phyloP scores from a whole-genome alignment of 768 basidiomycete genomes.

The Trametes villosa region DNA sequence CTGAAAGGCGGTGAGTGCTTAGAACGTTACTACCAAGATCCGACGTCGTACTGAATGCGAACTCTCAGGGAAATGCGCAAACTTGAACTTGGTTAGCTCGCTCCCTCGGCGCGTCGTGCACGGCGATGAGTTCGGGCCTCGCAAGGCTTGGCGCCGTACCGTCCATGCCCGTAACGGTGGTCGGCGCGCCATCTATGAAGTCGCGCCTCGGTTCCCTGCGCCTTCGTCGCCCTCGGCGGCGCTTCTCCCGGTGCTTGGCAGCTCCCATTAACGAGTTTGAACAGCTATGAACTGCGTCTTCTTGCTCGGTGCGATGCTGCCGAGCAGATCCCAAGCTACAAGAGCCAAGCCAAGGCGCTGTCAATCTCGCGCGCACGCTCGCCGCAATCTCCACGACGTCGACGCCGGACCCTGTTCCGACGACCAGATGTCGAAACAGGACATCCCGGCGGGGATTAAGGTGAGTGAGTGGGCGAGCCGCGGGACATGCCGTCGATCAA shows the following conservation, averaged over 20 bases:
- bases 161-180: neutral
- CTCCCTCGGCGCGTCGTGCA: too few relatives aligned
- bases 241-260: constrained; percentile 1
- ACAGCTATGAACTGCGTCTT: too few relatives aligned
- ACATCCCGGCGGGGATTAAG: too few relatives aligned
- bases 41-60: too few relatives aligned
- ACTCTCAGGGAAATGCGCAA: too few relatives aligned
- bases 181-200: neutral
- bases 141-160: too few relatives aligned
- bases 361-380: neutral
- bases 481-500: neutral
- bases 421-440: too few relatives aligned
- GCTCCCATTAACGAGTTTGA: neutral
- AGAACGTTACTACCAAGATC: too few relatives aligned
- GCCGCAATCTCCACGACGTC: neutral
- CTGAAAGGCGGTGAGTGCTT: too few relatives aligned
- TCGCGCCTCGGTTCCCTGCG: neutral
- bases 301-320: neutral
- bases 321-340: neutral
- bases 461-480: neutral
- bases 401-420: too few relatives aligned
- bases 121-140: too few relatives aligned
- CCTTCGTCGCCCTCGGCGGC: neutral
- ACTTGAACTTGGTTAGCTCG: too few relatives aligned
- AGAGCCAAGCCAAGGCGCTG: neutral